phyloP scores from a whole-genome alignment of 2,329 filamentous ascomycete genomes.

The Scytalidium sp. region DNA sequence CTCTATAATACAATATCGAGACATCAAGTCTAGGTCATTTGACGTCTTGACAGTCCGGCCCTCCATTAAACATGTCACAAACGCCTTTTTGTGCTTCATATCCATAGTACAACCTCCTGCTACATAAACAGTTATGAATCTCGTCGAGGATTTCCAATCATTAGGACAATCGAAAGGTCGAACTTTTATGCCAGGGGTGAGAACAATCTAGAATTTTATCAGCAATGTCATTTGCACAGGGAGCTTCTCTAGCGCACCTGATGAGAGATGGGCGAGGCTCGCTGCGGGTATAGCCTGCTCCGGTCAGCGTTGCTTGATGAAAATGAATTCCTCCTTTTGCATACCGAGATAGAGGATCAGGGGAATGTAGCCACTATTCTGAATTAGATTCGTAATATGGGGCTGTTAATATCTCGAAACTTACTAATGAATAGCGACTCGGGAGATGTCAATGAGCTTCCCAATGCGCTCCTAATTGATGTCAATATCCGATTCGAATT shows the following conservation, averaged over 20 bases:
- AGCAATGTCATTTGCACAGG: slow-evolving; percentile 13
- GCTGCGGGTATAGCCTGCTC: slow-evolving; percentile 84
- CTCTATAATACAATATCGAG: slow-evolving; percentile 25
- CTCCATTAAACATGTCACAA: slow-evolving; percentile 13
- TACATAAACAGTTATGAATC: background rate
- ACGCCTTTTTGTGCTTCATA: slow-evolving; percentile 26
- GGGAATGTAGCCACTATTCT: slow-evolving; percentile 82
- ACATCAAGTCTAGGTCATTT: slow-evolving; percentile 10
- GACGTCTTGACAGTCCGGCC: slow-evolving; percentile 5
- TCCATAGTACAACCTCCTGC: background rate
- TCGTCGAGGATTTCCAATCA: background rate
- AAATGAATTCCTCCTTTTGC: slow-evolving; percentile 18
- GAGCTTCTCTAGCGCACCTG: slow-evolving; percentile 44
- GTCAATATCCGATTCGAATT: slow-evolving; percentile 12
- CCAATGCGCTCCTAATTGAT: slow-evolving; percentile 84
- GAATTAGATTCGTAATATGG: too few relatives aligned
- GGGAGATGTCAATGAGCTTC: slow-evolving; percentile 91
- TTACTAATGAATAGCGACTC: slow-evolving; percentile 94
- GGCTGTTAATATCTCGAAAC: too few relatives aligned
- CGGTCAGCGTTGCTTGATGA: slow-evolving; percentile 16
- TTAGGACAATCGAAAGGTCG: background rate
- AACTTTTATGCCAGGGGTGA: slow-evolving; percentile 58
- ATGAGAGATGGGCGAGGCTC: slow-evolving; percentile 82
- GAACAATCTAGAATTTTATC: slow-evolving; percentile 46
- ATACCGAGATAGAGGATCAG: slow-evolving; percentile 95